Evolutionary conservation across 257 asterid genomes (phyloP).

Genomic region (Solanum habrochaites): DNA sequence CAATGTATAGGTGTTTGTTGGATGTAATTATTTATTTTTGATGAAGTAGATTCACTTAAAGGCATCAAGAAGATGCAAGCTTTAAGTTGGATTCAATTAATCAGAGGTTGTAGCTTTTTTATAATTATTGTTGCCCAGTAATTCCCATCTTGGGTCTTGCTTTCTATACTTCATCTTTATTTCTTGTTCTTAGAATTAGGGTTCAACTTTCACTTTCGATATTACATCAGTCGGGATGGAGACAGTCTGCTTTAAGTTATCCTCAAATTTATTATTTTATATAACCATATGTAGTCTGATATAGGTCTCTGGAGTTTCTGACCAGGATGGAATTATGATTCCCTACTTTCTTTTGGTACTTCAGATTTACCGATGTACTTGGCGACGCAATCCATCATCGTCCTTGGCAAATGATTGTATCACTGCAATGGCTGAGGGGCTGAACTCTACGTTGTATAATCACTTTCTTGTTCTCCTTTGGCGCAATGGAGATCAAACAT

Average conservation of each 20-base stretch:
- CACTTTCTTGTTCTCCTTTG: slow-evolving; percentile 68
- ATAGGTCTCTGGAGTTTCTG: not conserved
- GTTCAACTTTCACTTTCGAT: not conserved
- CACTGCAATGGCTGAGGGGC: slow-evolving; percentile 78
- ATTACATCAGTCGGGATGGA: not conserved
- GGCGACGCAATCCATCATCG: slow-evolving; percentile 74
- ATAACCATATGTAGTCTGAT: not conserved
- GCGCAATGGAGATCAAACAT: slow-evolving; percentile 48
- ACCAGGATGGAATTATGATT: not conserved
- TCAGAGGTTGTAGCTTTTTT: not conserved
- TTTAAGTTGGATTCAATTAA: not conserved
- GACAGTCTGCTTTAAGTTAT: not conserved
- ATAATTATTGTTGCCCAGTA: not conserved
- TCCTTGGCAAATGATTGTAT: slow-evolving; percentile 78
- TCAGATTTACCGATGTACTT: slow-evolving; percentile 72
- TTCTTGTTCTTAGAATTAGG: not conserved
- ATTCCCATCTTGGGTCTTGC: not conserved
- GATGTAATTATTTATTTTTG: not conserved
- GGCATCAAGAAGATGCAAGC: not conserved
- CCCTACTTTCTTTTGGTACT: not conserved
- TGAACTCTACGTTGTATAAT: slow-evolving; percentile 46
- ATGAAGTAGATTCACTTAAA: not conserved
- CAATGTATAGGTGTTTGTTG: not conserved
- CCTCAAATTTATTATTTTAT: not conserved
- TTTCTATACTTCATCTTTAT: not conserved